phyloP scores from a whole-genome alignment of 371 early-diverging fungal species.

The Dichotomocladium elegans region DNA sequence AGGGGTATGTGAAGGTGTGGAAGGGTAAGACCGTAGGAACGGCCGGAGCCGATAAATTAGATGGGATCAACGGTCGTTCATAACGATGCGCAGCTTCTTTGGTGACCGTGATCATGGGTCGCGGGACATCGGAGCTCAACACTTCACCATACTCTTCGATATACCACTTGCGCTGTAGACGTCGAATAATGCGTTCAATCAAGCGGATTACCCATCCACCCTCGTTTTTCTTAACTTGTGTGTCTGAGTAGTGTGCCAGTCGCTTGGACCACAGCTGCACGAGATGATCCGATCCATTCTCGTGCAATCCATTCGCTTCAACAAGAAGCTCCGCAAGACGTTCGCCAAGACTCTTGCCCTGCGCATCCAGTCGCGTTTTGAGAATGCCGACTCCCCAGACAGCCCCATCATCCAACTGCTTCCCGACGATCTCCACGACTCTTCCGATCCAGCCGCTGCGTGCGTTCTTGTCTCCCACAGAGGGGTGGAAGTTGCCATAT shows the following conservation, averaged over 20 bases:
- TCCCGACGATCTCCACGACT: conserved; percentile 74
- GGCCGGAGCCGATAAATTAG: conserved; percentile 53
- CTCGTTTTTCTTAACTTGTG: conserved; percentile 50
- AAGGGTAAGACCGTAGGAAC: conserved; percentile 90
- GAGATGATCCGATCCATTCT: neutral
- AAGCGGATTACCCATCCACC: conserved; percentile 76
- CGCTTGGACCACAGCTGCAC: conserved; percentile 30
- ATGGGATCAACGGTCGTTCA: conserved; percentile 60
- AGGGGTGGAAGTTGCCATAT: conserved; percentile 27
- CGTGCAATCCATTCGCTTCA: neutral
- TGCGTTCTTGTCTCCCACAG: conserved; percentile 14
- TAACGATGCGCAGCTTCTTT: conserved; percentile 39
- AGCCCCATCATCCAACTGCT: conserved; percentile 69
- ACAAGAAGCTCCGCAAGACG: conserved; percentile 26
- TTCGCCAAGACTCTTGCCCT: conserved; percentile 22
- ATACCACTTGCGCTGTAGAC: conserved; percentile 69
- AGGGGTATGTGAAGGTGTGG: conserved; percentile 90
- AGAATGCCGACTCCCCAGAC: conserved; percentile 55
- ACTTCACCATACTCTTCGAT: conserved; percentile 35
- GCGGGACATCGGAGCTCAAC: neutral
- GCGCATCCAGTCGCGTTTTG: conserved; percentile 5
- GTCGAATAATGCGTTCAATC: conserved; percentile 56
- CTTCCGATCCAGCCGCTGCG: conserved; percentile 76
- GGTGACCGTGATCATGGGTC: conserved; percentile 14
- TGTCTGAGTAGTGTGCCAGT: conserved; percentile 15